phyloP scores from a whole-genome alignment of 2,329 filamentous ascomycete genomes.

The Trichoderma simmonsii region DNA sequence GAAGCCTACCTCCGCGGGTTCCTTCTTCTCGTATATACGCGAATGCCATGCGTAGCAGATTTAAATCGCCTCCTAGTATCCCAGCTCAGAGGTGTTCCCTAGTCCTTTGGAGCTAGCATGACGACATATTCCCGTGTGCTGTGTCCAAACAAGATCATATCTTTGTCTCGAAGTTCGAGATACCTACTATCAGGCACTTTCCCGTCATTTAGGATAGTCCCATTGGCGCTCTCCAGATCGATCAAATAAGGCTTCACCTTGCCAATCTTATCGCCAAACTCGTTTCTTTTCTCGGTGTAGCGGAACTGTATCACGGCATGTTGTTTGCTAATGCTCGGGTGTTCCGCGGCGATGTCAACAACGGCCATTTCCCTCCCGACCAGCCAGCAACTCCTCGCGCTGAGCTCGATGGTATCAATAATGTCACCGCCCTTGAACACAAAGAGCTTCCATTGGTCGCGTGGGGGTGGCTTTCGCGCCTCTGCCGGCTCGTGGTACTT shows the following conservation, averaged over 20 bases:
- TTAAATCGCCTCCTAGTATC: not conserved
- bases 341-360: conserved; percentile 79
- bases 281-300: conserved; percentile 75
- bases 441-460: conserved; percentile 83
- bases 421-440: conserved; percentile 84
- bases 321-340: conserved; percentile 92
- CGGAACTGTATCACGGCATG: conserved; percentile 95
- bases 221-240: conserved; percentile 90
- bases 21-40: not conserved
- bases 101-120: conserved; percentile 65
- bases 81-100: conserved; percentile 14
- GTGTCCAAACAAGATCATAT: conserved; percentile 82
- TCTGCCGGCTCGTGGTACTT: conserved; percentile 97
- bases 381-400: conserved; percentile 81
- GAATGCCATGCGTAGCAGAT: not conserved
- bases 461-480: conserved; percentile 78
- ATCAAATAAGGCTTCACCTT: conserved; percentile 85
- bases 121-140: conserved; percentile 94
- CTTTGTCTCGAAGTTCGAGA: conserved; percentile 81
- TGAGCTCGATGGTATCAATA: conserved; percentile 76
- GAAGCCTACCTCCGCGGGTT: not conserved
- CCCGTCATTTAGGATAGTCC: conserved; percentile 77
- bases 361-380: conserved; percentile 77
- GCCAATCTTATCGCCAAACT: conserved; percentile 80
- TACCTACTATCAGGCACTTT: conserved; percentile 72